These are phyloP conservation scores for Ophiostoma sp. DNA, from an alignment of 2,329 filamentous ascomycete genomes.

Conservation along the genomic window DNA sequence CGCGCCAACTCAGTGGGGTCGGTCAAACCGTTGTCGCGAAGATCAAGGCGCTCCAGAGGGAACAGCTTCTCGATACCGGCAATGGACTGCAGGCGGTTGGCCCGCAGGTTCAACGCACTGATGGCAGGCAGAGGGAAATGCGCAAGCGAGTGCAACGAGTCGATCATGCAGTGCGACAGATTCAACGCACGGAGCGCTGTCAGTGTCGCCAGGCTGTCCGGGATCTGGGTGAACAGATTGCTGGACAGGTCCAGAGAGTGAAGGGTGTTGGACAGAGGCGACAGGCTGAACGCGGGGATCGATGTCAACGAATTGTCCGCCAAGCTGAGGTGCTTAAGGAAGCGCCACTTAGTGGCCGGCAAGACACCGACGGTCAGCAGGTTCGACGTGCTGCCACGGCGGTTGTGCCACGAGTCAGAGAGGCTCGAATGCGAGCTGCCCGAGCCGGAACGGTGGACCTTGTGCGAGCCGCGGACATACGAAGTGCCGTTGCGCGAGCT, in stretches of 20 bases:
- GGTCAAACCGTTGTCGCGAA: conserved; percentile 86
- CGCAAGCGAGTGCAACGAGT: conserved; percentile 82
- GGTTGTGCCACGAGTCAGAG: conserved; percentile 63
- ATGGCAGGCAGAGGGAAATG: conserved; percentile 89
- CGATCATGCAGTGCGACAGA: conserved; percentile 96
- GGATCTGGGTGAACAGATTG: conserved; percentile 92
- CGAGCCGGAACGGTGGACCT: conserved; percentile 82
- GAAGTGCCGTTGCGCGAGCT: conserved; percentile 70
- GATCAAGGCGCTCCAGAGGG: conserved; percentile 84
- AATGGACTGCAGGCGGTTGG: conserved; percentile 82
- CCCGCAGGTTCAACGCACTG: conserved; percentile 85
- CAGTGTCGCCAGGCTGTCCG: conserved; percentile 82
- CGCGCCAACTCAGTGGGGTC: conserved; percentile 89
- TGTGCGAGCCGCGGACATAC: conserved; percentile 67
- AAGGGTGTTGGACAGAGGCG: conserved; percentile 81
- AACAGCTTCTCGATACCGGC: conserved; percentile 87
- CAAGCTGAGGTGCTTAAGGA: conserved; percentile 86
- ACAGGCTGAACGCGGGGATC: conserved; percentile 72
- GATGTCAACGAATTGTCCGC: conserved; percentile 88
- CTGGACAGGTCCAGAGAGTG: conserved; percentile 90
- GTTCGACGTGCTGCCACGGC: conserved; percentile 76
- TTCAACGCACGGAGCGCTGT: conserved; percentile 90
- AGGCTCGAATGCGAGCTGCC: conserved; percentile 86
- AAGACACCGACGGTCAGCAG: conserved; percentile 70
- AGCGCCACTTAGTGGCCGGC: conserved; percentile 89